Base-by-base conservation (phyloP, 2,329 filamentous ascomycete genomes). In the Ilyonectria sp. region DNA sequence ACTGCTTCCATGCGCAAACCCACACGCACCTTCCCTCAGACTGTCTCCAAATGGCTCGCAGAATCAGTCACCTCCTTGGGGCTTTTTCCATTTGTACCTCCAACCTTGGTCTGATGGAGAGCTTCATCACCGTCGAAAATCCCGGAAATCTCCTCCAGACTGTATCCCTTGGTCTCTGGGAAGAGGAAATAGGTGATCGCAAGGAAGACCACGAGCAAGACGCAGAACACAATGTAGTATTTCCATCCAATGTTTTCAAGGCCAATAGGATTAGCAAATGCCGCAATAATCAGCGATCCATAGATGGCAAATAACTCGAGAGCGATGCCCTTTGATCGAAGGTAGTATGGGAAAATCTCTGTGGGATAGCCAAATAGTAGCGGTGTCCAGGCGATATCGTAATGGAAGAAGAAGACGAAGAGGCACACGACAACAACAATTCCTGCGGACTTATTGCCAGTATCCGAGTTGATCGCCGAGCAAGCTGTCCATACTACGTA, bases 351-450 rank as follows among this genome's bases (percentile, higher is more conserved):
- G 57, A 79, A 78, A 44, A 83, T 81, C 60, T 84, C 82, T 11
- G 77, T 78, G 0, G 78, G 79, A 69, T 84, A 88, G 4, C 81
- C 80, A 58, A 84, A 78, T 13, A 85, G 78, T 4, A 86, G 77
- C 63, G 84, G 83, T 4, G 84, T 84, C 77, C 81, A 86, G 21
- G 83, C 82, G 58, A 86, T 81, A 47, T 82, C 78, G 72, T 87
- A 83, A 66, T 81, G 77, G 55, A 85, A 81, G 65, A 79, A 83
- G 76, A 82, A 86, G 63, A 84, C 77, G 71, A 83, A 88, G 26
- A 88, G 81, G 70, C 82, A 83, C 11, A 82, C 82, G 56, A 88
- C 83, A 17, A 86, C 83, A 4, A 80, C 83, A 59, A 82, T 80
- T 13, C 83, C 83, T n/a, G 82, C 80, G 4, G 72, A 52, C 46